A percentile compares a stretch with the other conserved stretches of the same genome.
These are phyloP conservation scores for Bidens hawaiensis DNA, from an alignment of 140 eudicot species.

Conservation along the genomic window DNA sequence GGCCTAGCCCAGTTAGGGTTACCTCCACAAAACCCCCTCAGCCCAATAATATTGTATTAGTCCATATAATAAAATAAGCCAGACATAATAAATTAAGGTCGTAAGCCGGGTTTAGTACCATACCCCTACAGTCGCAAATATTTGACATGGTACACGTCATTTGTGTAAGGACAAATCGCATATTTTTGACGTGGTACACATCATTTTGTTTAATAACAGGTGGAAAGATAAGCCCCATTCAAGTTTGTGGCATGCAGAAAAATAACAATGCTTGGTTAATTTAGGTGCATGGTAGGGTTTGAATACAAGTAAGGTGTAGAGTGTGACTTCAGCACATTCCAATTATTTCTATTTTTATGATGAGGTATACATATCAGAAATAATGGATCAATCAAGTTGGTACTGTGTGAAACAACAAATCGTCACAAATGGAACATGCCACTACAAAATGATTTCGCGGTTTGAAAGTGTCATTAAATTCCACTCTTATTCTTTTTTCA, in stretches of 20 bases:
- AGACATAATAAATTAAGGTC: no score
- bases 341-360: not conserved
- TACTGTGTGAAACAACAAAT: not conserved
- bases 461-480: not conserved
- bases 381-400: not conserved
- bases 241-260: constrained; percentile 12
- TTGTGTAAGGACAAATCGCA: no score
- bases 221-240: not conserved
- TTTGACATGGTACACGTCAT: no score
- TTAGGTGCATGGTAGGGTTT: not conserved
- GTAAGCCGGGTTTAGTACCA: no score
- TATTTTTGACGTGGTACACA: not conserved
- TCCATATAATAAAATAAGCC: no score
- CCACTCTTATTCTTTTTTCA: not conserved
- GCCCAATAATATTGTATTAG: no score
- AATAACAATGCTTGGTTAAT: constrained; percentile 13
- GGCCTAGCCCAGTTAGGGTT: no score
- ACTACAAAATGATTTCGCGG: not conserved
- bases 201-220: not conserved
- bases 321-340: not conserved
- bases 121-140: no score
- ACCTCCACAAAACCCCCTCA: no score
- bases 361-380: not conserved
- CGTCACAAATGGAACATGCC: not conserved
- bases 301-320: not conserved